Evolutionary conservation across 1,284 basidiomycete genomes (phyloP).

Genomic region (Irpex sp.): DNA sequence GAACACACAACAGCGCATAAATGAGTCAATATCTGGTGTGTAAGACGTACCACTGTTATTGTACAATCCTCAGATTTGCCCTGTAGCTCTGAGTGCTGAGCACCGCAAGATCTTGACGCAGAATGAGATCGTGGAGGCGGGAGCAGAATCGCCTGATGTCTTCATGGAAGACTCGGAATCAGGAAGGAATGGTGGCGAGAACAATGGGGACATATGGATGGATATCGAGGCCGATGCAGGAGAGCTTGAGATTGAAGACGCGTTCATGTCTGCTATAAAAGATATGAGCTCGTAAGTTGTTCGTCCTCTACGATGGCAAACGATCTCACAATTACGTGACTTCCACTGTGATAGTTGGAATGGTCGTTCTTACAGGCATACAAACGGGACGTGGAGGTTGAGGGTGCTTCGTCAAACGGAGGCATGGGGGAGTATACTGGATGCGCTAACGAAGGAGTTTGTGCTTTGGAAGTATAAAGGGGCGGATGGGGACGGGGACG

Average conservation of each 20-base stretch:
- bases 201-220: not conserved
- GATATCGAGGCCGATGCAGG: not conserved
- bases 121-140: not conserved
- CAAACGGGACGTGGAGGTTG: not conserved
- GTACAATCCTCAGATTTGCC: not conserved
- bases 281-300: not conserved
- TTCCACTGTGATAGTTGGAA: not conserved
- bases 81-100: not conserved
- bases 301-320: not conserved
- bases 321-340: no score
- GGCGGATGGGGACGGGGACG: not conserved
- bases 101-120: not conserved
- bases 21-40: not conserved
- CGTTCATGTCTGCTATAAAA: not conserved
- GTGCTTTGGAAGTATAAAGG: conserved; percentile 5
- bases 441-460: conserved; percentile 4
- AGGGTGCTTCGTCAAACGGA: not conserved
- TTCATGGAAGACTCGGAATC: not conserved
- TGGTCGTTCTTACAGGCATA: not conserved
- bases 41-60: not conserved
- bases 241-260: not conserved
- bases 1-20: not conserved
- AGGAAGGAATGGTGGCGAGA: not conserved
- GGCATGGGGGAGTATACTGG: conserved; percentile 7
- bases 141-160: not conserved